phyloP scores from a whole-genome alignment of 192 early-diverging fungal species.

The Umbelopsis ramanniana region DNA sequence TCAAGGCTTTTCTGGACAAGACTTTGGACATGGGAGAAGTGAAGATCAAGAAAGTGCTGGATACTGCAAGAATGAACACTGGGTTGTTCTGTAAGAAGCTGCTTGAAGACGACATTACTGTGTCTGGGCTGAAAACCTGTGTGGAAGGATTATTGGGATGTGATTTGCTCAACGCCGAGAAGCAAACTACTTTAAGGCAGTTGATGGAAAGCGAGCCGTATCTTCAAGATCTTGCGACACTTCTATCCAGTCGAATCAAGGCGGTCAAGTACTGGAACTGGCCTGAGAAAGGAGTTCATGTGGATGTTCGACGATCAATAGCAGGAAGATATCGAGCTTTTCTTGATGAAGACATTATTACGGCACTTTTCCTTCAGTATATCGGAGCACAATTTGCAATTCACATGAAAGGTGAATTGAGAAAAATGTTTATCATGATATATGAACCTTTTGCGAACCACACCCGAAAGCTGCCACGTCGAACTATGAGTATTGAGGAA shows the following conservation, averaged over 20 bases:
- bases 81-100: background rate
- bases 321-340: conserved; percentile 31
- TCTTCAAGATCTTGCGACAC: conserved; percentile 21
- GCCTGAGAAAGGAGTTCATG: conserved; percentile 2
- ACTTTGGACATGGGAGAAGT: conserved; percentile 10
- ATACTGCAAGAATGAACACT: background rate
- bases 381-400: conserved; percentile 34
- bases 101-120: background rate
- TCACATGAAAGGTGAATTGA: conserved; percentile 18
- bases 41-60: background rate
- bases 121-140: background rate
- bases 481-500: background rate
- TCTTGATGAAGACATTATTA: conserved; percentile 37
- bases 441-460: too few relatives aligned
- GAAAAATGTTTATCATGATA: background rate
- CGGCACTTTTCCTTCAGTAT: conserved; percentile 31
- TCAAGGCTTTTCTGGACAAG: background rate
- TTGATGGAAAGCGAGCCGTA: conserved; percentile 20
- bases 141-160: background rate
- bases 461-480: too few relatives aligned
- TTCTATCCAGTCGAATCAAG: conserved; percentile 15
- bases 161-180: background rate
- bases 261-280: conserved; percentile 20
- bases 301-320: conserved; percentile 18
- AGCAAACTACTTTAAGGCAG: conserved; percentile 2